Base-by-base conservation (phyloP, 2,329 filamentous ascomycete genomes). In the Pseudogymnoascus sp. region DNA sequence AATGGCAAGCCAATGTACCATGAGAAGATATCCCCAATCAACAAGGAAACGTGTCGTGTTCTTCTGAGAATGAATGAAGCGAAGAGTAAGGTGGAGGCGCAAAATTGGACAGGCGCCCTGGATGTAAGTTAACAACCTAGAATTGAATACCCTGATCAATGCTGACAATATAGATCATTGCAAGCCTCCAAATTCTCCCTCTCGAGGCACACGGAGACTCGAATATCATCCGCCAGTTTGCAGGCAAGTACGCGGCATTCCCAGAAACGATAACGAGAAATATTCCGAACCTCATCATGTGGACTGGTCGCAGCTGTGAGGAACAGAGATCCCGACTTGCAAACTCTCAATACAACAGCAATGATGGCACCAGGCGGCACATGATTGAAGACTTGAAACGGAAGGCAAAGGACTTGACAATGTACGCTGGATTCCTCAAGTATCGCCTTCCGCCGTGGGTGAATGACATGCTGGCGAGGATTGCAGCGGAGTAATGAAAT, bases 361-460 rank as follows among this genome's bases (percentile, higher is more conserved):
- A 88, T 74, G 84, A 86, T 70, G 82, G 82, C 61, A 87, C 81
- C 66, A 79, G 81, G 71, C 80, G 76, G 71, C 76, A 78, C 73
- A 82, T 91, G 75, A 85, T 87, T 59, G 85, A 88, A 62, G 81
- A 88, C 69, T 78, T 95, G 70, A 84, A 88, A 76, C 84, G 88
- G 73, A 90, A 89, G 77, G 92, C 90, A 39, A 86, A 92, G 74
- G 93, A 97, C 74, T 76, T 97, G 69, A 96, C 94, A 78, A 89
- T 94, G 11, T 97, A 96, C 78, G 93, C 92, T 13, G 93, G 92
- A 62, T 85, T 96, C 81, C 85, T 97, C 71, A 86, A 90, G 71
- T 97, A 96, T 76, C 86, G 94, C 70, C 83, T 97, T 76, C 90
- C 91, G 59, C 88, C 90, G 37, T 84, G 89, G 70, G 81, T 97